phyloP scores from a whole-genome alignment of 75 land plant species.

The Sequoia sempervirens region DNA sequence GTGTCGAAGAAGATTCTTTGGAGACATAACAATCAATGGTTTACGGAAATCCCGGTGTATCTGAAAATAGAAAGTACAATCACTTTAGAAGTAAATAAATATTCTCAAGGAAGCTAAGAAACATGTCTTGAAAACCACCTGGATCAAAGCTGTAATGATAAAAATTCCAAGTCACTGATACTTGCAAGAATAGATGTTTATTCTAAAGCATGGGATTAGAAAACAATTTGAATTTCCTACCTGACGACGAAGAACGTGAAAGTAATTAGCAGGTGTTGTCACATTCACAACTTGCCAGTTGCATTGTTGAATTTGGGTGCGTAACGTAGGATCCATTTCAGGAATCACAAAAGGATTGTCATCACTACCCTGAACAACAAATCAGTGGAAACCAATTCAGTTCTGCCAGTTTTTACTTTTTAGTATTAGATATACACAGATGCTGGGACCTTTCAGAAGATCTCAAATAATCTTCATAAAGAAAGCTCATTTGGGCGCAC shows the following conservation, averaged over 20 bases:
- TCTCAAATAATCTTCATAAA: not conserved
- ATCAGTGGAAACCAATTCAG: not conserved
- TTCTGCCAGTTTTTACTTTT: not conserved
- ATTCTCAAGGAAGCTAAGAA: not conserved
- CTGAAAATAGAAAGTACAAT: conserved; percentile 16
- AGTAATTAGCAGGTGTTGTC: conserved; percentile 66
- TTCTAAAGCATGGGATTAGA: not conserved
- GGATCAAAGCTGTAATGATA: not conserved
- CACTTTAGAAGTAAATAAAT: not conserved
- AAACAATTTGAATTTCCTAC: conserved; percentile 22
- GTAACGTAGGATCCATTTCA: conserved; percentile 67
- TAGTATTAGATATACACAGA: not conserved
- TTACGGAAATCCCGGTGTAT: conserved; percentile 84
- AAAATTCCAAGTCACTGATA: not conserved
- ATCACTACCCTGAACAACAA: conserved; percentile 62
- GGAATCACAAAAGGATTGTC: conserved; percentile 74
- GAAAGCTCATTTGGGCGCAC: not conserved
- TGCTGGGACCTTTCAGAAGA: not conserved
- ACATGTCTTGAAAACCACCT: not conserved
- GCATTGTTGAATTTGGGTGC: conserved; percentile 59
- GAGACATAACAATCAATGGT: conserved; percentile 85
- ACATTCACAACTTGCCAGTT: conserved; percentile 47
- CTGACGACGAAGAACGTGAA: conserved; percentile 85
- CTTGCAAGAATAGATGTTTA: not conserved
- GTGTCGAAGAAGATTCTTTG: conserved; percentile 79